Evolutionary conservation across 495 filamentous ascomycete species (phyloP), one percentile per base, ranked within the genome.

Genomic region (Astrocystis sublimbata): DNA sequence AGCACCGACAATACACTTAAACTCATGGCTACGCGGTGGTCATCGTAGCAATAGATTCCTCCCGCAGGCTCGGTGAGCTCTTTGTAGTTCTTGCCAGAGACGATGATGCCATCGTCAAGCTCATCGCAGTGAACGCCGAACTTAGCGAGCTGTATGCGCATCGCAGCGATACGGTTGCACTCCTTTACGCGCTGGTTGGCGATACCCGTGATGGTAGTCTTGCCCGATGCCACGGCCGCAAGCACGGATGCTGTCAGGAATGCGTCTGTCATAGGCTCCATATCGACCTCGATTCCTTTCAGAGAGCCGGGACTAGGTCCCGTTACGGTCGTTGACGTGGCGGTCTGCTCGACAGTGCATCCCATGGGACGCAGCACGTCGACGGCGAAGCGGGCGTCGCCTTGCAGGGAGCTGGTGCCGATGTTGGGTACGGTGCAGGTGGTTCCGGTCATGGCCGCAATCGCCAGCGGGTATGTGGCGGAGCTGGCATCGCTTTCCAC

Each of bases 181-280:
- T 99, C 94, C 74, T 99, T 99, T 62, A 97, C 92, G 62, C 93
- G 86, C 73, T 99, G 94, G 72, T 99, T 99, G n/a, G 94, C 93
- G 74, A 99, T 99, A 47, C 94, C 94, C 23, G 85, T 87, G 58
- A 99, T 98, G 53, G 84, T 85, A 15, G 92, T 97, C 1, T 90
- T 91, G 0, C 88, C 87, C 13, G 83, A 87, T n/a, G 93, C 92
- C 42, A 94, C 90, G 51, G 94, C 94, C 15, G 92, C 96, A 53
- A 99, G 86, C 31, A 96, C 91, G 12, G 92, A 93, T 17, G 94
- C 94, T 26, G 91, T 96, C 30, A 99, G 79, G 83, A 99, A 99
- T 54, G 94, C 94, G 79, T 99, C 94, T 0, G 94, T 99, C 94
- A 99, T 99, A 15, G 92, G 90, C 70, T 97, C 94, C 94, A 99